Evolutionary conservation across 2,329 filamentous ascomycete species (phyloP).

Genomic region (Exophiala dermatitidis): DNA sequence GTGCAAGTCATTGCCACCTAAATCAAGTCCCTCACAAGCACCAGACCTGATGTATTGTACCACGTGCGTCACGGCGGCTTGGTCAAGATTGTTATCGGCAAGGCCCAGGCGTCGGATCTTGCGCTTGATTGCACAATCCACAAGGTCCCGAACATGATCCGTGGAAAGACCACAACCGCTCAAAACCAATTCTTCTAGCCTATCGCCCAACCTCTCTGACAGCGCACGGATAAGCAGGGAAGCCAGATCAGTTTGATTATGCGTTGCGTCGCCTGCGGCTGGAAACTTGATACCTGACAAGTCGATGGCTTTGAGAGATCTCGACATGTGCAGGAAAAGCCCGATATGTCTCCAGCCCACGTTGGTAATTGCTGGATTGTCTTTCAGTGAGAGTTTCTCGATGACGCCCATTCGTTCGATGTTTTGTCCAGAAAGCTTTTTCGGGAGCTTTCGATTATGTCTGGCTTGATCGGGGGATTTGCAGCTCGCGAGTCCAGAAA

Average conservation of each 20-base stretch:
- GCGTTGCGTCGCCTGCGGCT: slow-evolving; percentile 27
- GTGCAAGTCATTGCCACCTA: slow-evolving; percentile 72
- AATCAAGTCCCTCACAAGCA: slow-evolving; percentile 77
- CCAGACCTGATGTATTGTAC: slow-evolving; percentile 67
- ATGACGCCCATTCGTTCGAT: slow-evolving; percentile 57
- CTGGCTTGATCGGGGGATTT: slow-evolving; percentile 57
- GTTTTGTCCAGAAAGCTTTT: slow-evolving; percentile 33
- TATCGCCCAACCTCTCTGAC: slow-evolving; percentile 66
- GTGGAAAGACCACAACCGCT: slow-evolving; percentile 68
- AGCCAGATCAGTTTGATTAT: slow-evolving; percentile 46
- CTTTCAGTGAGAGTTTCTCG: slow-evolving; percentile 79
- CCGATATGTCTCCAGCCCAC: slow-evolving; percentile 90
- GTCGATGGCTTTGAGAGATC: slow-evolving; percentile 77
- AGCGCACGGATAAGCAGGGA: slow-evolving; percentile 67
- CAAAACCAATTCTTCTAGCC: slow-evolving; percentile 74
- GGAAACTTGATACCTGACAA: slow-evolving; percentile 76
- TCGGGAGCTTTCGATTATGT: slow-evolving; percentile 39
- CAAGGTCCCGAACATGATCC: slow-evolving; percentile 63
- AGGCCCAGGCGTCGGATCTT: slow-evolving; percentile 73
- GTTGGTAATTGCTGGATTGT: slow-evolving; percentile 73
- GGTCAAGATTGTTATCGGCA: slow-evolving; percentile 71
- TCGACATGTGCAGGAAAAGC: slow-evolving; percentile 83
- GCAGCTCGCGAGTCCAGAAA: slow-evolving; percentile 76
- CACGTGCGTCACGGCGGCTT: slow-evolving; percentile 67
- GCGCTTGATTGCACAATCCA: slow-evolving; percentile 75